phyloP scores from a whole-genome alignment of 768 basidiomycete genomes.

The Kwoniella europaea region DNA sequence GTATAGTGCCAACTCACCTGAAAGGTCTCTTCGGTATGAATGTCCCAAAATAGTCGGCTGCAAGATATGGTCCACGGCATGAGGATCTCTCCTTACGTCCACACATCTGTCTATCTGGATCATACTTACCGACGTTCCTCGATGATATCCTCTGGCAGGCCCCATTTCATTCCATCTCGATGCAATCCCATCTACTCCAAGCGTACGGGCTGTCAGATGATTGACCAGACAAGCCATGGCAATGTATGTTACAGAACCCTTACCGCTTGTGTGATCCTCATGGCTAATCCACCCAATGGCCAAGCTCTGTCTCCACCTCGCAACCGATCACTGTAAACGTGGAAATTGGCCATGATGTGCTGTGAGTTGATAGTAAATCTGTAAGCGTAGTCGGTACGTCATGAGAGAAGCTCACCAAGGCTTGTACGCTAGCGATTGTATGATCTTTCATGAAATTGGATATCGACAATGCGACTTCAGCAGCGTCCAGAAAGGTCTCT shows the following conservation, averaged over 20 bases:
- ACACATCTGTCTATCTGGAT: too few species aligned
- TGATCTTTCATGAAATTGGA: conserved; percentile 22
- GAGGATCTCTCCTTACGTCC: not conserved
- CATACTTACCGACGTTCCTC: not conserved
- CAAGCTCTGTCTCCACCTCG: conserved; percentile 30
- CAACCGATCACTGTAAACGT: conserved; percentile 23
- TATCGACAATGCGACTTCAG: conserved; percentile 12
- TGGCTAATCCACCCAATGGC: conserved; percentile 29
- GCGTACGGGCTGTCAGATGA: too few species aligned
- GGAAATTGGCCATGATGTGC: conserved; percentile 26
- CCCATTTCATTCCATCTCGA: conserved; percentile 8
- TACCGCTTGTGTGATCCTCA: conserved; percentile 25
- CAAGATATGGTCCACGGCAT: not conserved
- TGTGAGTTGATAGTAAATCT: not conserved
- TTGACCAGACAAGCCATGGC: too few species aligned
- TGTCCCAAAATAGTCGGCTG: not conserved
- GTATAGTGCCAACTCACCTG: not conserved
- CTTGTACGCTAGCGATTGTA: conserved; percentile 22
- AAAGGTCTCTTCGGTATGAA: not conserved
- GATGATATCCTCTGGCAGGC: not conserved
- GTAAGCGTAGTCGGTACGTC: not conserved
- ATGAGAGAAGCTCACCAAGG: conserved; percentile 9
- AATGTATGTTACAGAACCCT: not conserved
- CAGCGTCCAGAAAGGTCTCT: not conserved
- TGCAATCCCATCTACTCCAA: not conserved